A percentile compares a stretch with the other conserved stretches of the same genome.
Conservation (phyloP, 208 protist species). For the Angomonas deanei region DNA sequence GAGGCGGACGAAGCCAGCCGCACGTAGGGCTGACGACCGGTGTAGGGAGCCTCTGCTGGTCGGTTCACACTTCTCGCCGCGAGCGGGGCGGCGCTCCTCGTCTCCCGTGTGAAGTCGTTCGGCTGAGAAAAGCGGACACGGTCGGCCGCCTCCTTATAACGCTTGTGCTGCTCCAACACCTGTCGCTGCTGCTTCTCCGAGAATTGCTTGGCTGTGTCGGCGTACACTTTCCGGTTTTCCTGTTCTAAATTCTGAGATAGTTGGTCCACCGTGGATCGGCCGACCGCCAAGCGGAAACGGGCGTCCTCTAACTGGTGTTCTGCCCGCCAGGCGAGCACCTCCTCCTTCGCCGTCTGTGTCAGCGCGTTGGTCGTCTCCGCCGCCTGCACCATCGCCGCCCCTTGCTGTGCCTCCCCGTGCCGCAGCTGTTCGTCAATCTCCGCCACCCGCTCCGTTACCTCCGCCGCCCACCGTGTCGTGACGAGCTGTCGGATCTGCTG, state of each 20-base stretch:
- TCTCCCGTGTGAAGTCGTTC: neutral
- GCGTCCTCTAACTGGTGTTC: constrained; percentile 43
- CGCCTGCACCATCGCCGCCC: constrained; percentile 26
- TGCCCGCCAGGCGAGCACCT: constrained; percentile 49
- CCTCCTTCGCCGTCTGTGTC: constrained; percentile 12
- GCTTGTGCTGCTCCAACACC: neutral
- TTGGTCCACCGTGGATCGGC: neutral
- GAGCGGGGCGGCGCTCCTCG: neutral
- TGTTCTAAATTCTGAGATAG: neutral
- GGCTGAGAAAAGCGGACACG: neutral
- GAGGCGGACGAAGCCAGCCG: neutral
- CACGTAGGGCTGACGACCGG: neutral
- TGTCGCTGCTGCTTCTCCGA: neutral
- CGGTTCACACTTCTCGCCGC: neutral
- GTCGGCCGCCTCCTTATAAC: neutral
- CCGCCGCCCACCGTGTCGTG: constrained; percentile 25
- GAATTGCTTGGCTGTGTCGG: neutral
- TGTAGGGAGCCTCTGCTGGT: neutral
- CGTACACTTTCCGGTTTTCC: neutral
- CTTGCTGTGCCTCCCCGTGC: constrained; percentile 14
- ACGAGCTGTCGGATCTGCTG: constrained; percentile 21
- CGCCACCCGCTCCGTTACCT: constrained; percentile 16
- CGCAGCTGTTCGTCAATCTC: constrained; percentile 26
- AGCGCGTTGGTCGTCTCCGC: constrained; percentile 9
- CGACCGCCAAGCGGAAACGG: constrained; percentile 44